Conservation (phyloP, 495 filamentous ascomycete genomes). For the Haplographium delicatum region DNA sequence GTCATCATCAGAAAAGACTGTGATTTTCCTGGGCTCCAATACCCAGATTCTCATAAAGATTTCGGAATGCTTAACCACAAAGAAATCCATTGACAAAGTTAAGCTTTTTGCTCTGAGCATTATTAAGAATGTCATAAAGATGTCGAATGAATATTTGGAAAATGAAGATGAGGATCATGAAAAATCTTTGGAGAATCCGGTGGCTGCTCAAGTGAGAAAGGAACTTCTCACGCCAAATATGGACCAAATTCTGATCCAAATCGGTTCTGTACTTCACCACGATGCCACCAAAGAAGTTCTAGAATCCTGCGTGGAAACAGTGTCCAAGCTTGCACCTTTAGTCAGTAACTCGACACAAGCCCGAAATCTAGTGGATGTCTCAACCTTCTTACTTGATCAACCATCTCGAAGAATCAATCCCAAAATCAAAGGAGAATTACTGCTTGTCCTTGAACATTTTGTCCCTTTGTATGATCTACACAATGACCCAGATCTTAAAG, state of each 20-base stretch:
- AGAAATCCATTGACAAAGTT: slow-evolving; percentile 82
- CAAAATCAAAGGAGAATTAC: slow-evolving; percentile 72
- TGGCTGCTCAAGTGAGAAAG: slow-evolving; percentile 54
- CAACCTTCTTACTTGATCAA: slow-evolving; percentile 75
- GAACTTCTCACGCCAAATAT: slow-evolving; percentile 65
- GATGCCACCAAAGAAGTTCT: slow-evolving; percentile 65
- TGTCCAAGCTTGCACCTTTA: slow-evolving; percentile 70
- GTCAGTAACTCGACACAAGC: slow-evolving; percentile 64
- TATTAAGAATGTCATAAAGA: slow-evolving; percentile 55
- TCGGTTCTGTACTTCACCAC: slow-evolving; percentile 59
- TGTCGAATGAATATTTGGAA: slow-evolving; percentile 39
- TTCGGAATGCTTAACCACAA: slow-evolving; percentile 63
- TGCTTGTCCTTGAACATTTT: slow-evolving; percentile 71
- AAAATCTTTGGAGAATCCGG: slow-evolving; percentile 37
- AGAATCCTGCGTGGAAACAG: slow-evolving; percentile 67
- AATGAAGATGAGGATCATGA: no score
- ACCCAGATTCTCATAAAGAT: slow-evolving; percentile 59
- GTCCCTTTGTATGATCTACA: slow-evolving; percentile 55
- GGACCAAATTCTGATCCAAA: slow-evolving; percentile 59
- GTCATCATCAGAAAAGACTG: slow-evolving; percentile 60
- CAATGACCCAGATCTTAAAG: slow-evolving; percentile 50
- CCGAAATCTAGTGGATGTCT: slow-evolving; percentile 68
- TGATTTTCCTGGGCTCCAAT: slow-evolving; percentile 64
- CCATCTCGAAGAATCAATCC: slow-evolving; percentile 75
- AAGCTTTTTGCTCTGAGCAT: slow-evolving; percentile 77